Percentiles rank a stretch among this genome's conserved stretches.
Evolutionary conservation across 768 basidiomycete genomes (phyloP).

Genomic region (Suillus fuscotomentosus): DNA sequence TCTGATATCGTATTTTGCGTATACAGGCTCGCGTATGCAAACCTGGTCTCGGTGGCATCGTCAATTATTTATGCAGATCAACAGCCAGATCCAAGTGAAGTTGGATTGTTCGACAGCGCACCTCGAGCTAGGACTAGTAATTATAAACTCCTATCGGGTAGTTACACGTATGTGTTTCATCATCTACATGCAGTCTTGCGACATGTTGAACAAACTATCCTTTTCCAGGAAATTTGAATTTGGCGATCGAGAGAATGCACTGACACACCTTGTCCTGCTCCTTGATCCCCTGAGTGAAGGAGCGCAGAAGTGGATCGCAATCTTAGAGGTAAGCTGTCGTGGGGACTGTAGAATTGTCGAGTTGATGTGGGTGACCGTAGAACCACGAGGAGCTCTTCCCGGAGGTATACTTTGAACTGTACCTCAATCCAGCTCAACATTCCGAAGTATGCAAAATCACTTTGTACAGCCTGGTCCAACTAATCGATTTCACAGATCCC

Average conservation of each 20-base stretch:
- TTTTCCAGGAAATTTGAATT: slow-evolving; percentile 58
- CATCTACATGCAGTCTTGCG: neutral
- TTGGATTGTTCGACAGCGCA: slow-evolving; percentile 68
- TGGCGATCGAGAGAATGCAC: slow-evolving; percentile 66
- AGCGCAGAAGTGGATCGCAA: slow-evolving; percentile 83
- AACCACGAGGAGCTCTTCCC: slow-evolving; percentile 45
- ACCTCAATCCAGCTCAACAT: slow-evolving; percentile 69
- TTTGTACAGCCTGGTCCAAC: neutral
- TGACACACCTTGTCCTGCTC: slow-evolving; percentile 69
- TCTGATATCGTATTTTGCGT: slow-evolving; percentile 1
- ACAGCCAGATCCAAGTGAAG: slow-evolving; percentile 69
- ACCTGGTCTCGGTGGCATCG: slow-evolving; percentile 62
- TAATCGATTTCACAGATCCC: slow-evolving; percentile 56
- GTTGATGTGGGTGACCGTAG: neutral
- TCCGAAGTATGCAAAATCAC: slow-evolving; percentile 52
- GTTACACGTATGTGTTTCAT: slow-evolving; percentile 57
- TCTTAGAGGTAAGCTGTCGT: slow-evolving; percentile 61
- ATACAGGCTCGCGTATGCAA: slow-evolving; percentile 52
- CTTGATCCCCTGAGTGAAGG: slow-evolving; percentile 84
- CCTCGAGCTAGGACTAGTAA: slow-evolving; percentile 55
- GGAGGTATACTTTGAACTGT: slow-evolving; percentile 68
- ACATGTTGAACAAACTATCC: slow-evolving; percentile 2
- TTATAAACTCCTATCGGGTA: slow-evolving; percentile 58
- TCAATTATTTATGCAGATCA: slow-evolving; percentile 74
- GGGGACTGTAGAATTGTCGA: neutral